phyloP scores from a whole-genome alignment of 306 rosid species.

The Cercis canadensis region DNA sequence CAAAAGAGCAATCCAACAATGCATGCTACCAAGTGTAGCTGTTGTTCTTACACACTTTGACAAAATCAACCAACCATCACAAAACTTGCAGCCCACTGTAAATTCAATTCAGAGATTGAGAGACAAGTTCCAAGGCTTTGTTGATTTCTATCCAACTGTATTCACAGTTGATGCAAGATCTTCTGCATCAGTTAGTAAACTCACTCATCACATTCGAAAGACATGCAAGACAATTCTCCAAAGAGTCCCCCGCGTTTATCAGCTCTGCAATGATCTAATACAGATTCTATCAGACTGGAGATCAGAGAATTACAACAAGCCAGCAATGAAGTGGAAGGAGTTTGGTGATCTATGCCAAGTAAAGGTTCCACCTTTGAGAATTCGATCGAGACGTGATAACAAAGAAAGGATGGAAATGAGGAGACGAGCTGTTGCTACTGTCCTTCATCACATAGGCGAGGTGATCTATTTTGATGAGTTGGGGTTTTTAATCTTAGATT shows the following conservation, averaged over 20 bases:
- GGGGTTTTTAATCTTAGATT: conserved; percentile 80
- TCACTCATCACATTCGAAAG: conserved; percentile 74
- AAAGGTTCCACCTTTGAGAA: conserved; percentile 67
- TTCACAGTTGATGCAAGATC: conserved; percentile 95
- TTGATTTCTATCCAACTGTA: conserved; percentile 82
- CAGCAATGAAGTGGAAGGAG: conserved; percentile 95
- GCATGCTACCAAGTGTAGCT: conserved; percentile 84
- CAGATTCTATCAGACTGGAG: conserved; percentile 88
- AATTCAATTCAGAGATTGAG: conserved; percentile 73
- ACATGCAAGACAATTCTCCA: conserved; percentile 85
- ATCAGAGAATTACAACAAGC: conserved; percentile 87
- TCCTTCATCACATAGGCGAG: conserved; percentile 91
- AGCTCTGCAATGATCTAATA: conserved; percentile 85
- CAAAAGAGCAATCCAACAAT: conserved; percentile 80
- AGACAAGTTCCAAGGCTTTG: conserved; percentile 92
- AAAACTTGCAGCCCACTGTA: conserved; percentile 64
- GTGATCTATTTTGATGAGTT: conserved; percentile 82
- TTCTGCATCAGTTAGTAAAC: conserved; percentile 82
- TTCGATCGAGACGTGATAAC: conserved; percentile 76
- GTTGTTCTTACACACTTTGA: conserved; percentile 86
- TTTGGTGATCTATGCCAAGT: conserved; percentile 84
- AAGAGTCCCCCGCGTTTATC: conserved; percentile 88
- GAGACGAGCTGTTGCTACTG: conserved; percentile 75
- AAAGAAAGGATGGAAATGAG: conserved; percentile 69
- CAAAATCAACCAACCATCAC: conserved; percentile 77